These are phyloP conservation scores for Sabuloglossum arenarium DNA, from an alignment of 495 filamentous ascomycete genomes.

Conservation along the genomic window DNA sequence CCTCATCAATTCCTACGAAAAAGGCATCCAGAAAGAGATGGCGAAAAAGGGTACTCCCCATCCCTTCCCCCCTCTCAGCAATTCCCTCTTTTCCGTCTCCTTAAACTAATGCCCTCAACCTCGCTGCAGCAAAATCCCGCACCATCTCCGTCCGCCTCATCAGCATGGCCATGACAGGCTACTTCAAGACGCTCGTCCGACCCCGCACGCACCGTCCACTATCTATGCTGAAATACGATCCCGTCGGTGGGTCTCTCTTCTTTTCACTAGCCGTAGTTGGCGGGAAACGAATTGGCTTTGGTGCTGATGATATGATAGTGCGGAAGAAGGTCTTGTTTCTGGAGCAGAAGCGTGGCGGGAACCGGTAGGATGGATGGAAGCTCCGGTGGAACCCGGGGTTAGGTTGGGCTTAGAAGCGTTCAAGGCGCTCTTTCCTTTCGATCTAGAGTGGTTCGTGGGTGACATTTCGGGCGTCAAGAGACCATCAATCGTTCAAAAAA, in stretches of 20 bases:
- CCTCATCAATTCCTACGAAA: too few relatives aligned
- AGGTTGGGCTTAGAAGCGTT: background rate
- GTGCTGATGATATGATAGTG: slow-evolving; percentile 23
- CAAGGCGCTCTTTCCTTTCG: too few relatives aligned
- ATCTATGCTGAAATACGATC: slow-evolving; percentile 98
- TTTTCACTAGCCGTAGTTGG: background rate
- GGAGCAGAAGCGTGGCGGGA: slow-evolving; percentile 46
- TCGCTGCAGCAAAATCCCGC: slow-evolving; percentile 75
- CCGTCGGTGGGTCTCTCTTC: slow-evolving; percentile 51
- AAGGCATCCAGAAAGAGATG: too few relatives aligned
- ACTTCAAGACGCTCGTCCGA: slow-evolving; percentile 74
- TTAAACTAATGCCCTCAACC: background rate
- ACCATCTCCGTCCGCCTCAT: slow-evolving; percentile 82
- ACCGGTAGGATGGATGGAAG: slow-evolving; percentile 8
- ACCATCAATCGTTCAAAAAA: background rate
- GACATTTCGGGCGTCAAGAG: background rate
- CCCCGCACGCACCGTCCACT: slow-evolving; percentile 64
- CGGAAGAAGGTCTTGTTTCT: slow-evolving; percentile 80
- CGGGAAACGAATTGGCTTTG: background rate
- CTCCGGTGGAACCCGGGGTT: background rate
- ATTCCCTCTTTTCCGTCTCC: background rate
- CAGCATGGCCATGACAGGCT: slow-evolving; percentile 97
- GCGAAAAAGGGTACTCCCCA: background rate
- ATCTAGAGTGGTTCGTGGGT: too few relatives aligned
- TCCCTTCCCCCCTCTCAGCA: background rate